Evolutionary conservation across 176 grass and related monocot genomes (phyloP).

Genomic region (Eremochloa ophiuroides): DNA sequence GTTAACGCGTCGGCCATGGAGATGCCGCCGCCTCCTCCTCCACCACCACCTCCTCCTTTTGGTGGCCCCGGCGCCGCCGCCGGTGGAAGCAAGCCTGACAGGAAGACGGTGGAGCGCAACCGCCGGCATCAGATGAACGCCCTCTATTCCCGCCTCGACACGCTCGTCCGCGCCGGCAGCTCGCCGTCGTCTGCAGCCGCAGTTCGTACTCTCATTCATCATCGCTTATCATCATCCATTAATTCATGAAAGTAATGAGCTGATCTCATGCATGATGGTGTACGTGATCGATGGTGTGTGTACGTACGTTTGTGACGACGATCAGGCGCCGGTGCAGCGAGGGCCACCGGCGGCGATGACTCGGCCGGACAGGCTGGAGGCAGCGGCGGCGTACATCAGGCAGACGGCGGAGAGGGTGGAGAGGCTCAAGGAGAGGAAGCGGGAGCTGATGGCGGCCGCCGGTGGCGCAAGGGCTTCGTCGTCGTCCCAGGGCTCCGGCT

Average conservation of each 20-base stretch:
- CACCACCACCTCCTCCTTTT: neutral
- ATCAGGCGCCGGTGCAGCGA: neutral
- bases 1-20: conserved; percentile 15
- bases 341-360: conserved; percentile 24
- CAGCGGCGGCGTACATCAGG: conserved; percentile 58
- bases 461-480: neutral
- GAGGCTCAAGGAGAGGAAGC: conserved; percentile 60
- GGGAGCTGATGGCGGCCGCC: conserved; percentile 29
- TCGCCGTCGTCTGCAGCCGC: neutral
- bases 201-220: conserved; percentile 13
- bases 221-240: neutral
- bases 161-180: conserved; percentile 40
- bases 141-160: conserved; percentile 57
- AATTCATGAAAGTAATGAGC: no score
- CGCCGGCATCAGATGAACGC: conserved; percentile 68
- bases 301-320: neutral
- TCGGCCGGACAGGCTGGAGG: conserved; percentile 54
- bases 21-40: conserved; percentile 33
- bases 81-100: conserved; percentile 36
- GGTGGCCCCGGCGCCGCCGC: neutral
- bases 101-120: conserved; percentile 73
- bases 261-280: neutral
- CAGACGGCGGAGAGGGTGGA: conserved; percentile 46
- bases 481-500: neutral
- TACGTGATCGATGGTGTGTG: neutral